Evolutionary conservation across 2,329 filamentous ascomycete genomes (phyloP), one percentile per base, ranked within the genome.

Genomic region (Neonectria punicea): DNA sequence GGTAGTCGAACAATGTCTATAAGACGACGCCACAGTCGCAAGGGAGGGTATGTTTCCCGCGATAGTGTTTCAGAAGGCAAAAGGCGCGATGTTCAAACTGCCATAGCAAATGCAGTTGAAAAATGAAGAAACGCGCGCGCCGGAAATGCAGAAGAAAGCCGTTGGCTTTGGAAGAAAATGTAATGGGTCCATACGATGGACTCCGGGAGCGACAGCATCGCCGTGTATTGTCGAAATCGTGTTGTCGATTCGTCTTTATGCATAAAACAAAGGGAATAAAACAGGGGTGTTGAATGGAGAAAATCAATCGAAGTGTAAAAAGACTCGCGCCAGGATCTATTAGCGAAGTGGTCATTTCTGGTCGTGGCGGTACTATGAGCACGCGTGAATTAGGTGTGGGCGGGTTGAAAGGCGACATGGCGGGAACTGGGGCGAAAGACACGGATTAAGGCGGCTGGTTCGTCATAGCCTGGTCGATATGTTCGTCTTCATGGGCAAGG

Each of bases 361-460:
- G 73, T 74, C 73, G 70, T 71, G 67, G 71, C 69, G 64, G 67
- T 66, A 65, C 63, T 73, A 67, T 72, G 73, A 74, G 66, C 70
- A 74, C 70, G 53, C 65, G 57, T 53, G 61, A 34, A 72, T 73
- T 74, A 69, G 58, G 64, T 60, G 64, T 72, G 43, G 65, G 63
- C 53, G 51, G 34, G 18, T 47, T 54, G 54, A 46, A 58, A 58
- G 58, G 43, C 61, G 51, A 56, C 65, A 32, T 46, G 34, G 51
- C 63, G 50, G 58, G 22, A 55, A 47, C 53, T 41, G 41, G 50
- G 55, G 47, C 49, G 50, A 62, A 66, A 49, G 57, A 54, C 68
- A 68, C 41, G 50, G 58, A 65, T 62, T 70, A 65, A 28, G 58
- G 56, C 54, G 53, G 41, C 18, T 46, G 50, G 47, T 53, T 66